Conservation (phyloP, 2,329 filamentous ascomycete species). For the Domatiomyces catenatus region DNA sequence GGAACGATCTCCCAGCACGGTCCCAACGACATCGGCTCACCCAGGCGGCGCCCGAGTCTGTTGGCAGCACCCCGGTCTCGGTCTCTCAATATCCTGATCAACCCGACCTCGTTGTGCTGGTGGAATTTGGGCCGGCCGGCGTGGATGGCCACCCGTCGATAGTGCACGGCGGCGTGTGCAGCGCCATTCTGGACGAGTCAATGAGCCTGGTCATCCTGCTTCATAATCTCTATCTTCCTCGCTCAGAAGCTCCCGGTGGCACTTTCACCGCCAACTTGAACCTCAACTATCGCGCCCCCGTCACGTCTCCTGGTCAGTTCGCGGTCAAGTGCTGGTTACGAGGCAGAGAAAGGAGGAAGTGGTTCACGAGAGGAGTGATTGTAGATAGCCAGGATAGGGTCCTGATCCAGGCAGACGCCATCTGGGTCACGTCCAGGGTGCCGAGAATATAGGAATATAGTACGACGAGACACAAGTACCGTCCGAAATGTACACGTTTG, state of each 20-base stretch:
- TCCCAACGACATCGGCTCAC: background rate
- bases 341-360: conserved; percentile 5
- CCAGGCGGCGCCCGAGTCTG: background rate
- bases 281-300: conserved; percentile 5
- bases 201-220: conserved; percentile 25
- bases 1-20: conserved; percentile 13
- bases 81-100: conserved; percentile 1
- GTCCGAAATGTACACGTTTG: too few relatives aligned
- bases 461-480: too few relatives aligned
- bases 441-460: too few relatives aligned
- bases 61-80: background rate
- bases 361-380: conserved; percentile 5
- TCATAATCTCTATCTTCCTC: conserved; percentile 7
- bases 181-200: conserved; percentile 27
- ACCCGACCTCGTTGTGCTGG: conserved; percentile 24
- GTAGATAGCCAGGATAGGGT: conserved; percentile 1
- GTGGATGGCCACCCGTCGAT: conserved; percentile 24
- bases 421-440: too few relatives aligned
- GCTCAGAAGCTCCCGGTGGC: too few relatives aligned
- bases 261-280: conserved; percentile 7
- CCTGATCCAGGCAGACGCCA: too few relatives aligned
- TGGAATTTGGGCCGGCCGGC: conserved; percentile 22
- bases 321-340: conserved; percentile 6
- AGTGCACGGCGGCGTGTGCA: conserved; percentile 26
- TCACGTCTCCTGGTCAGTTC: conserved; percentile 3